phyloP scores from a whole-genome alignment of 2,329 filamentous ascomycete species.

The Alternaria sp. region DNA sequence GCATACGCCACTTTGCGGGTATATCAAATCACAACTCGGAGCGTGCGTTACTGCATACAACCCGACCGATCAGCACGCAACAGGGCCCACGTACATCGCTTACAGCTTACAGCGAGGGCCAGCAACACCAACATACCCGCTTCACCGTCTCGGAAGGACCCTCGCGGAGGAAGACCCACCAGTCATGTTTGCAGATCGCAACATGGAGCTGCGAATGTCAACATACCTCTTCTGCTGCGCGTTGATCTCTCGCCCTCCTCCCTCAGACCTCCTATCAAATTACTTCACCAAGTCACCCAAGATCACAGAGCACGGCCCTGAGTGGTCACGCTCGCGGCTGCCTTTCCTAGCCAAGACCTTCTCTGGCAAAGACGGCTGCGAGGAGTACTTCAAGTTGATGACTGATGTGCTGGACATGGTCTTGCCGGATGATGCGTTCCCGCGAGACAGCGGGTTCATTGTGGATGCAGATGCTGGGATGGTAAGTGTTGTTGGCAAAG shows the following conservation, averaged over 20 bases:
- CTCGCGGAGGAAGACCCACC: background rate
- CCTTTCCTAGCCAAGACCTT: constrained; percentile 52
- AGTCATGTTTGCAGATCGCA: constrained; percentile 22
- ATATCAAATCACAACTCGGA: constrained; percentile 3
- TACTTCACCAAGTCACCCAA: constrained; percentile 38
- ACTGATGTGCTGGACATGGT: constrained; percentile 43
- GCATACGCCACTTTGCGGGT: constrained; percentile 3
- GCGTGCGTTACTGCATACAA: background rate
- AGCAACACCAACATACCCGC: background rate
- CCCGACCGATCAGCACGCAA: background rate
- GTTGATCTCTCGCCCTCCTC: constrained; percentile 33
- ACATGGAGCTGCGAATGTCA: constrained; percentile 27
- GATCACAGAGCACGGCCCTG: constrained; percentile 53
- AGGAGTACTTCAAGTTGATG: constrained; percentile 50
- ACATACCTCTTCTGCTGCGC: constrained; percentile 40
- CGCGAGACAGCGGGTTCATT: constrained; percentile 39
- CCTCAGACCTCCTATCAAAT: constrained; percentile 30
- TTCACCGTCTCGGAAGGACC: background rate
- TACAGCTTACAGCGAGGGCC: background rate
- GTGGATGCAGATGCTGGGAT: constrained; percentile 47
- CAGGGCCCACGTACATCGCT: constrained; percentile 4
- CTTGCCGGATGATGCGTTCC: constrained; percentile 41
- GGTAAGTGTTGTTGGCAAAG: constrained; percentile 48
- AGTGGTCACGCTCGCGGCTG: constrained; percentile 45
- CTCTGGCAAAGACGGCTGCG: constrained; percentile 40